Base-by-base conservation (phyloP, 805 yeast genomes). In the Saccharomycopsis fermentans region DNA sequence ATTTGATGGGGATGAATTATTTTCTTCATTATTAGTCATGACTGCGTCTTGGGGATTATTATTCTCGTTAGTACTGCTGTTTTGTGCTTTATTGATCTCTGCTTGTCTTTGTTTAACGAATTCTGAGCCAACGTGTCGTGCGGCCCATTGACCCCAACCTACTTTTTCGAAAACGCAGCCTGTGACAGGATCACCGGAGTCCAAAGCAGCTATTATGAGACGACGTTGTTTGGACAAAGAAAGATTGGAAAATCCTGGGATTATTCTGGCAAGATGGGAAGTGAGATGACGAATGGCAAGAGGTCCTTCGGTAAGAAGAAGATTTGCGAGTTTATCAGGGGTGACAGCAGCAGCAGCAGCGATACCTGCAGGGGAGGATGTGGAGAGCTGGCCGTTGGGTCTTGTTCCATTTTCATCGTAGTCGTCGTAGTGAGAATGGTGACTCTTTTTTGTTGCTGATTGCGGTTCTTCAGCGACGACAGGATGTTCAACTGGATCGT, bases 141-240 rank as follows among this genome's bases (percentile, higher is more conserved):
- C 95, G 26, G 87, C 87, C 98, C 98, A 91, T 70, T 91, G 95
- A 60, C 98, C 98, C 98, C 98, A 91, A 24, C 97, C 97, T 35
- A 91, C 90, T 72, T 91, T 91, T 67, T 90, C 96, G 72, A 91
- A 91, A 16, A 86, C 81, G 50, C 87, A 84, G 5, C 73, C 69
- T 52, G 73, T 67, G 6, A 69, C 69, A 59, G 79, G 77, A 58
- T 81, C 84, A 9, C 87, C 86, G 63, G 81, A 79, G 65, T 90
- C 96, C 72, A 91, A 79, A 43, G 91, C 94, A 14, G 90, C 83
- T 85, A 91, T 91, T 34, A 91, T 91, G 59, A 91, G 78, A 60
- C 97, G 77, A 67, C 97, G 79, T 71, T 91, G 97, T 68, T 91
- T 91, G 11, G 96, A 87, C 21, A 90, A 76, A 1, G 95, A 86